Evolutionary conservation across 495 filamentous ascomycete species (phyloP), one percentile per base, ranked within the genome.

Genomic region (Talaromyces proteolyticus): DNA sequence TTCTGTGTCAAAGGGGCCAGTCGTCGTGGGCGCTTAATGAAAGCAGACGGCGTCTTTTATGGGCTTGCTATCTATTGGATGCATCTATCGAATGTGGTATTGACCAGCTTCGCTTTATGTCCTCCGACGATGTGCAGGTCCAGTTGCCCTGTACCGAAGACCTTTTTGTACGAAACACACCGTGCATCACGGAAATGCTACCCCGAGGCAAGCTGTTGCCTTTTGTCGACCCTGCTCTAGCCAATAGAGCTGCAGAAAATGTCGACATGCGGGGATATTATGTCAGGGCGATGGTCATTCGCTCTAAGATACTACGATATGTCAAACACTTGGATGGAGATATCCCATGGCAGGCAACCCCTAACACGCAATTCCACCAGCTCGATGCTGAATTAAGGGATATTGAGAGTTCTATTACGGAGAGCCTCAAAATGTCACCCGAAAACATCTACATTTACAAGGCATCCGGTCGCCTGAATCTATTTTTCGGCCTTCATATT

Each of bases 371-470:
- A 16, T 44, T 44, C 24, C 22, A 24, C 20, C 11, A 8, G 8
- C n/a, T 44, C 20, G 21, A 44, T 22, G 16, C 16, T 21, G 42
- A 44, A 26, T 17, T 44, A 44, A 21, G 42, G 24, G 42, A 44
- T 44, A 12, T 44, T n/a, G 42, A 44, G 21, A 44, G 7, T 24
- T 44, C 42, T 16, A 44, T 44, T 23, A 21, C 42, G 10, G 42
- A n/a, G 14, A 44, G 21, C 8, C 20, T 44, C n/a, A 44, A 17
- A 26, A 44, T 44, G 42, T 44, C 42, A 14, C 21, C 42, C 3
- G 42, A 44, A 44, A 44, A 44, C 25, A 16, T 44, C 42, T 44
- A 44, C 42, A 44, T 44, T 22, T 44, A 44, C 42, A 44, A 44
- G n/a, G 24, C 42, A n/a, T 44, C 42, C 21, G 42, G 42, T 22